Percentiles rank a stretch among this genome's conserved stretches.
These are phyloP conservation scores for Diutina pseudorugosa DNA, from an alignment of 1,139 yeast species.

Conservation along the genomic window DNA sequence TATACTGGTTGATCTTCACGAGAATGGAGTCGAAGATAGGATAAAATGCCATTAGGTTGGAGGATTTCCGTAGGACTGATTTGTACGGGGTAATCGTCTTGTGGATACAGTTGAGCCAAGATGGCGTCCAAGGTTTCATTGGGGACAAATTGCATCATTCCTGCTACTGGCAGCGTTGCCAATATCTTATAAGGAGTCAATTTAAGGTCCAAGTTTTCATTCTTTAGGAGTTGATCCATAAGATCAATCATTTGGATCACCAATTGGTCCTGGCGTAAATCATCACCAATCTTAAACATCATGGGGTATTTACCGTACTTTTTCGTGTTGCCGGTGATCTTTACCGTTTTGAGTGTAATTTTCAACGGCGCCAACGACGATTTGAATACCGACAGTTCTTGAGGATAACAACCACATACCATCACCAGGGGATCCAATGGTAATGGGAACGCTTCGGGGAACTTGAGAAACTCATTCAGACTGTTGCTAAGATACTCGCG, in stretches of 20 bases:
- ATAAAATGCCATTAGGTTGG: conserved; percentile 47
- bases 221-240: conserved; percentile 81
- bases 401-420: conserved; percentile 67
- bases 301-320: conserved; percentile 53
- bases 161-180: conserved; percentile 86
- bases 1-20: conserved; percentile 9
- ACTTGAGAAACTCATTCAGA: conserved; percentile 28
- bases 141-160: conserved; percentile 86
- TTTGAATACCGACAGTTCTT: conserved; percentile 77
- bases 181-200: conserved; percentile 83
- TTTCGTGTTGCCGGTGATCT: conserved; percentile 22
- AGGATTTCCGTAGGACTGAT: conserved; percentile 4
- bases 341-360: conserved; percentile 57
- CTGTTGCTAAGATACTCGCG: conserved; percentile 29
- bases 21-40: conserved; percentile 56
- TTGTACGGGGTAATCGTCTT: conserved; percentile 3
- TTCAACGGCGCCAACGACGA: conserved; percentile 84
- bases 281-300: conserved; percentile 95
- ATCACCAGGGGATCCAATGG: conserved; percentile 62
- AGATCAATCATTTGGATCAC: conserved; percentile 84
- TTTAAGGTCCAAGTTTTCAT: conserved; percentile 81
- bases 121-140: conserved; percentile 84
- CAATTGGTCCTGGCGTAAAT: conserved; percentile 88
- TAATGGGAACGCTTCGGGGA: conserved; percentile 44
- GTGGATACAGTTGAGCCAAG: conserved; percentile 38